Evolutionary conservation across 2,329 filamentous ascomycete species (phyloP), one percentile per base, ranked within the genome.

Genomic region (Phaeosphaeria sp.): DNA sequence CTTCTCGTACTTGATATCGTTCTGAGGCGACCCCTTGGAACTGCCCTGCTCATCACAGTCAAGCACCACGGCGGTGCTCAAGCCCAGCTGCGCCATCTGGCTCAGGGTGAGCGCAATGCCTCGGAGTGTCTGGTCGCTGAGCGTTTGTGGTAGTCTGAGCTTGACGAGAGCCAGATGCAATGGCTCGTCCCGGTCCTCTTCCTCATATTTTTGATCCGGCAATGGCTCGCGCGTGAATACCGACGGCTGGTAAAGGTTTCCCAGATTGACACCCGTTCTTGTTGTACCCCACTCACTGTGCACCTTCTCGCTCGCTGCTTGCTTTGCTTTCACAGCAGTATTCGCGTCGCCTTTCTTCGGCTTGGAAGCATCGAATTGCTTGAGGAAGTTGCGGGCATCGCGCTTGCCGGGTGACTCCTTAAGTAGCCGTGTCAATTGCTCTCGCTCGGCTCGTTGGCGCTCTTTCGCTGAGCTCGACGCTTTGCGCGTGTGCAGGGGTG

Each of bases 331-430:
- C 3, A 57, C 42, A 1, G 60, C 21, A 18, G 58, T 33, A n/a
- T 42, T 55, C n/a, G 40, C 51, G 20, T 62, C 59, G 3, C 43
- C 46, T 57, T 67, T 67, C 17, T 68, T 68, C 18, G 72, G 59
- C 17, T 68, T 68, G 18, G 73, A 60, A 15, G 64, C 59, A 48
- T 87, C 89, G 75, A 97, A 96, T 60, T 92, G 93, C 67, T 95
- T 90, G 17, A 99, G 84, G 73, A 97, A 99, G 39, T 91, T 89
- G 77, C 91, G 93, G 48, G 93, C 93, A 80, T 99, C 95, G 68
- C 95, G 88, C 78, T 93, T 96, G 0, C 94, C 97, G 6, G 93
- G 91, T 11, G 93, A 92, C 18, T 93, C 92, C 70, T 91, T 92
- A 30, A 99, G 83, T 3, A 98, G 62, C 27, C 71, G 71, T 20